Evolutionary conservation across 1,284 basidiomycete species (phyloP).

Genomic region (Agroathelia rolfsii): DNA sequence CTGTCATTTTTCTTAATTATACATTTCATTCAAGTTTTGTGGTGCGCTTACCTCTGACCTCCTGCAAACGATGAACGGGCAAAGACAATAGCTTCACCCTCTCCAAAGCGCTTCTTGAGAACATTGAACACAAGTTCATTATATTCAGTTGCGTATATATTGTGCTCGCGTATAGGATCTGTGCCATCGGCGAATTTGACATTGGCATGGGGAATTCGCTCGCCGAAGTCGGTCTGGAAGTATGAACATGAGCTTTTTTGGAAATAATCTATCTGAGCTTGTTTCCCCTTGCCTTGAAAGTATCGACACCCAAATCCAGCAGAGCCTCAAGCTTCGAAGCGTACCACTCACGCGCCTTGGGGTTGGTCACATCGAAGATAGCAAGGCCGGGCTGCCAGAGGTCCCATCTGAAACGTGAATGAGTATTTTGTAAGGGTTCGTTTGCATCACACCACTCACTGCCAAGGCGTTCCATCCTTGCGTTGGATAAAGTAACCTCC

Average conservation of each 20-base stretch:
- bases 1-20: conserved; percentile 8
- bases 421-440: background rate
- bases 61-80: conserved; percentile 58
- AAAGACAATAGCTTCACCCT: conserved; percentile 60
- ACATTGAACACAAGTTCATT: conserved; percentile 62
- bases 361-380: conserved; percentile 66
- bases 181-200: conserved; percentile 61
- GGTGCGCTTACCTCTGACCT: conserved; percentile 44
- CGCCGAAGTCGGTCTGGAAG: conserved; percentile 60
- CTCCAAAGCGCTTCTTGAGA: conserved; percentile 48
- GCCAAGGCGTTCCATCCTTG: conserved; percentile 62
- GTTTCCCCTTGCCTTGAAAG: no score
- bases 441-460: conserved; percentile 32
- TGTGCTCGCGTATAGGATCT: conserved; percentile 59
- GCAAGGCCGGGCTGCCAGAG: conserved; percentile 67
- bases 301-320: conserved; percentile 62
- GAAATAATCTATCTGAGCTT: conserved; percentile 16
- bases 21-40: conserved; percentile 1
- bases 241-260: conserved; percentile 9
- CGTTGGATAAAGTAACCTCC: conserved; percentile 64
- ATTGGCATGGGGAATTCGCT: conserved; percentile 52
- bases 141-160: conserved; percentile 56
- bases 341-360: conserved; percentile 60
- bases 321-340: conserved; percentile 45
- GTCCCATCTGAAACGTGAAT: conserved; percentile 40